phyloP scores from a whole-genome alignment of 129 eudicot species.

The Flaveria trinervia region DNA sequence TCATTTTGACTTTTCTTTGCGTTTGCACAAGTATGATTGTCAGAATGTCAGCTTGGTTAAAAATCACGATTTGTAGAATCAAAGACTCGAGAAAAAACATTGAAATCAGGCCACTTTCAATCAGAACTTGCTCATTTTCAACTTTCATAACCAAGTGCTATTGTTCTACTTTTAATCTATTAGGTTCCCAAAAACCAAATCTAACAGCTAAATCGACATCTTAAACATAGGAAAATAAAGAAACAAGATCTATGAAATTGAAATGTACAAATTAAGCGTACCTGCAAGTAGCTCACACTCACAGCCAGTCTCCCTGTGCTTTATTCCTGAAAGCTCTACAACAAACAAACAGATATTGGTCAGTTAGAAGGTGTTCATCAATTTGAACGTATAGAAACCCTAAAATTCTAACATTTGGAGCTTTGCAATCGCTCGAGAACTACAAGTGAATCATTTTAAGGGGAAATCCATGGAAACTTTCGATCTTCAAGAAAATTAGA shows the following conservation, averaged over 20 bases:
- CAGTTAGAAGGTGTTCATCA: conserved; percentile 13
- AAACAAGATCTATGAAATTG: too few species aligned
- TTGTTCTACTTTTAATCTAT: not conserved
- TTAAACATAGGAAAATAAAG: too few species aligned
- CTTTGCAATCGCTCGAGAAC: not conserved
- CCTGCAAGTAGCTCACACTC: too few species aligned
- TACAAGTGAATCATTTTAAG: not conserved
- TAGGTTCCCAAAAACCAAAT: not conserved
- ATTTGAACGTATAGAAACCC: conserved; percentile 1
- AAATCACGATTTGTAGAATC: not conserved
- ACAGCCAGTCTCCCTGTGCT: too few species aligned
- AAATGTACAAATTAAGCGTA: too few species aligned
- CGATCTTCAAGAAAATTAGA: too few species aligned
- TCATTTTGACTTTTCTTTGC: not conserved
- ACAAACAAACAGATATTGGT: conserved; percentile 20
- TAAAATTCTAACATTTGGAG: not conserved
- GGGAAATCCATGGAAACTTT: not conserved
- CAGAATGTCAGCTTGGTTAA: not conserved
- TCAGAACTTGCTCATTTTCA: not conserved
- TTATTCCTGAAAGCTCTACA: not conserved
- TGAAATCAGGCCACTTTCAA: not conserved
- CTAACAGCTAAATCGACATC: not conserved
- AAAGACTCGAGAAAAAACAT: not conserved
- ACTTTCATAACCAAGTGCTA: not conserved
- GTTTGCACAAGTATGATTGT: not conserved